A percentile compares a stretch with the other conserved stretches of the same genome.
Conservation (phyloP, 345 rosid genomes). For the Microcos paniculata region DNA sequence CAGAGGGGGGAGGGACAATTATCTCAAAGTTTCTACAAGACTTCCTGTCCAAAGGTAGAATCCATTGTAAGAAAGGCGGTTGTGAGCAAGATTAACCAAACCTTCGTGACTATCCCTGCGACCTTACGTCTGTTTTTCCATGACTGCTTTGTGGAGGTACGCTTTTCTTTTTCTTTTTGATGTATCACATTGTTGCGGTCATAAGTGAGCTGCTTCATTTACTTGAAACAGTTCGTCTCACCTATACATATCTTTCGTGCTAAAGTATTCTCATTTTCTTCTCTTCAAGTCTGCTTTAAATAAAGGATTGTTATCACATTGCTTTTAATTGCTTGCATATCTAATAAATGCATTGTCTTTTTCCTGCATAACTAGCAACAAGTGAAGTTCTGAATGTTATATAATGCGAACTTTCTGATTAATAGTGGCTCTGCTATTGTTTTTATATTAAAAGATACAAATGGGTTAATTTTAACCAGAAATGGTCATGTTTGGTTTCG, state of each 20-base stretch:
- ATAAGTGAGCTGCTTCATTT: neutral
- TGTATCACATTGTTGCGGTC: neutral
- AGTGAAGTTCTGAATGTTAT: neutral
- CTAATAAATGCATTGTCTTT: neutral
- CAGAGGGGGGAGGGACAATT: conserved; percentile 45
- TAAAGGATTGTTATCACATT: neutral
- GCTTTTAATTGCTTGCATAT: neutral
- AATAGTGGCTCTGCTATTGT: neutral
- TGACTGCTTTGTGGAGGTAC: conserved; percentile 79
- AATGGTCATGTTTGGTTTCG: neutral
- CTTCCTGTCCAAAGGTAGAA: conserved; percentile 68
- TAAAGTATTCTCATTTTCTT: no score
- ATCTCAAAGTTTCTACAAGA: conserved; percentile 49
- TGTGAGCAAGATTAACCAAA: conserved; percentile 44
- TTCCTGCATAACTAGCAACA: neutral
- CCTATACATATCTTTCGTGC: no score
- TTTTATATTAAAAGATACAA: neutral
- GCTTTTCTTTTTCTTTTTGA: neutral
- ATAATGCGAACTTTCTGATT: neutral
- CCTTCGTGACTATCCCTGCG: conserved; percentile 60
- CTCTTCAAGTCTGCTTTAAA: no score
- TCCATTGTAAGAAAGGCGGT: conserved; percentile 58
- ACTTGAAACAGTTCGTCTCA: no score
- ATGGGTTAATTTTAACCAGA: neutral
- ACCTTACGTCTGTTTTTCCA: conserved; percentile 86